These are phyloP conservation scores for Lizonia empirigonia DNA, from an alignment of 2,329 filamentous ascomycete genomes.

Conservation along the genomic window DNA sequence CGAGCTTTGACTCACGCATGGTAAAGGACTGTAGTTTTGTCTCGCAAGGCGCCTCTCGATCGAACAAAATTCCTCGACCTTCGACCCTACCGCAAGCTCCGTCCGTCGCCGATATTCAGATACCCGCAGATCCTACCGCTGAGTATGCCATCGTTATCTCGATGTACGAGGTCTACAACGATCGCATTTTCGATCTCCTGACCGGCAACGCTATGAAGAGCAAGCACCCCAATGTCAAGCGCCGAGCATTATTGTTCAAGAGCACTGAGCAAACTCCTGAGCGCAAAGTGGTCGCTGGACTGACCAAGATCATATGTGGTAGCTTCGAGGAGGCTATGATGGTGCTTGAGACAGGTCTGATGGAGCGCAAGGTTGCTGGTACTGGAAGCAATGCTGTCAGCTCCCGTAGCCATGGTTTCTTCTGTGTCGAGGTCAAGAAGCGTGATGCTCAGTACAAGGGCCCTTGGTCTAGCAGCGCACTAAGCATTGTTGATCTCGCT, in stretches of 20 bases:
- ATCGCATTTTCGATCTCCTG: slow-evolving; percentile 93
- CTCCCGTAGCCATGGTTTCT: slow-evolving; percentile 93
- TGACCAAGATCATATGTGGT: slow-evolving; percentile 87
- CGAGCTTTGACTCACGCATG: slow-evolving; percentile 35
- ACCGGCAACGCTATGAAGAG: slow-evolving; percentile 65
- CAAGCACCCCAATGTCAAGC: slow-evolving; percentile 58
- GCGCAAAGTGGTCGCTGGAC: slow-evolving; percentile 89
- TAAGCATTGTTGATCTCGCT: slow-evolving; percentile 90
- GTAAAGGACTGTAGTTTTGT: slow-evolving; percentile 62
- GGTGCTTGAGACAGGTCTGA: slow-evolving; percentile 86
- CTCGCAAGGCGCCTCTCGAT: slow-evolving; percentile 60
- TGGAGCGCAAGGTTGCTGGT: slow-evolving; percentile 84
- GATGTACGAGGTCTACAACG: slow-evolving; percentile 99
- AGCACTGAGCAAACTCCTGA: slow-evolving; percentile 85
- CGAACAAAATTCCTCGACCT: slow-evolving; percentile 67
- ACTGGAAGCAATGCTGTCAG: slow-evolving; percentile 93
- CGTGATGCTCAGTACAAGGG: slow-evolving; percentile 62
- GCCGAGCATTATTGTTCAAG: slow-evolving; percentile 90
- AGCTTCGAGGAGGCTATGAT: slow-evolving; percentile 83
- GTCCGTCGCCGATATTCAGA: slow-evolving; percentile 71
- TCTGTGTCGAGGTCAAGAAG: slow-evolving; percentile 94
- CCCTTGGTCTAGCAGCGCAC: slow-evolving; percentile 74
- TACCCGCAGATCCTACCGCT: slow-evolving; percentile 69
- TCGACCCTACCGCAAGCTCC: slow-evolving; percentile 75
- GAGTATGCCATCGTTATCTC: slow-evolving; percentile 90